These are phyloP conservation scores for Candida mattraensis DNA, from an alignment of 805 yeast genomes.

Conservation along the genomic window DNA sequence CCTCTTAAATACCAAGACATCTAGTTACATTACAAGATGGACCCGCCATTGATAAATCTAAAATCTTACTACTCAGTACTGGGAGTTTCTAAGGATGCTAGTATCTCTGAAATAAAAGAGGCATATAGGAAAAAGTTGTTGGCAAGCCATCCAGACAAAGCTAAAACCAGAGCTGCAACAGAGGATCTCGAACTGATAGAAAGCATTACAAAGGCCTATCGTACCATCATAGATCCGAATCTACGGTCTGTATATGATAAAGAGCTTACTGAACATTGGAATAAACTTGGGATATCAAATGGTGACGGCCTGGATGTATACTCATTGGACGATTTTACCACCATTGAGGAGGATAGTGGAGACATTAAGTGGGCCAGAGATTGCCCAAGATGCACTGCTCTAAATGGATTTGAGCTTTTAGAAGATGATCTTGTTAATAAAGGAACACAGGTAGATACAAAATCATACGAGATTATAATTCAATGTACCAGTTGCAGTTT, in stretches of 20 bases:
- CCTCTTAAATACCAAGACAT: too few relatives aligned
- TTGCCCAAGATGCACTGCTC: slow-evolving; percentile 67
- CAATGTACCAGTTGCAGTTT: slow-evolving; percentile 85
- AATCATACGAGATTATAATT: slow-evolving; percentile 61
- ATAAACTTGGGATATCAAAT: slow-evolving; percentile 39
- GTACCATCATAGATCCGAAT: slow-evolving; percentile 44
- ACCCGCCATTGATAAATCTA: too few relatives aligned
- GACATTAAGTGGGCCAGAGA: slow-evolving; percentile 39
- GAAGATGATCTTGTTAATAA: slow-evolving; percentile 61
- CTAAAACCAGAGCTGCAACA: slow-evolving; percentile 1
- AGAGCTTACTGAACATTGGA: slow-evolving; percentile 35
- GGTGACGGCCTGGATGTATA: slow-evolving; percentile 73
- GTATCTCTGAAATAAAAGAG: slow-evolving; percentile 44
- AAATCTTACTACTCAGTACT: slow-evolving; percentile 55
- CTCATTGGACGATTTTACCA: slow-evolving; percentile 59
- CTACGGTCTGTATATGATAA: slow-evolving; percentile 53
- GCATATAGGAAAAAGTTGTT: slow-evolving; percentile 68
- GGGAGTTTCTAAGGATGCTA: slow-evolving; percentile 44
- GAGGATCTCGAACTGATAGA: slow-evolving; percentile 22
- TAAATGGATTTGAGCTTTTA: slow-evolving; percentile 52
- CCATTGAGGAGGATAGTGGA: slow-evolving; percentile 31
- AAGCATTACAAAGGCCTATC: slow-evolving; percentile 63
- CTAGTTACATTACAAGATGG: too few relatives aligned
- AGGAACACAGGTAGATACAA: slow-evolving; percentile 40
- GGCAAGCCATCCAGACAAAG: slow-evolving; percentile 78